Base-by-base conservation (phyloP, 2,329 filamentous ascomycete genomes). In the Westerdykella ornata region DNA sequence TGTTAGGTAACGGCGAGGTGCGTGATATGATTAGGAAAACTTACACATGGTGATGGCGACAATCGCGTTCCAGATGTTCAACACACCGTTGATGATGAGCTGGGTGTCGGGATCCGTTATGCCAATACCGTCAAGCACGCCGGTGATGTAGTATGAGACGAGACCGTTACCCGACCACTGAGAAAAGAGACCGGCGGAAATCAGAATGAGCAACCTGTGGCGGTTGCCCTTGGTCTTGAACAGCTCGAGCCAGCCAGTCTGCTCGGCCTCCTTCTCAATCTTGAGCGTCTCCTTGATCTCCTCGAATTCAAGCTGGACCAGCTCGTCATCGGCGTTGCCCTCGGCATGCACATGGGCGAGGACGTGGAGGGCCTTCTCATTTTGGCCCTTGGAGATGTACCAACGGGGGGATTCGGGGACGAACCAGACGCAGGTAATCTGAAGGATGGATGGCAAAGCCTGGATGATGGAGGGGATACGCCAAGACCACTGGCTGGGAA, bases 41-140 rank as follows among this genome's bases (percentile, higher is more conserved):
- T 41, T 46, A 44, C 37, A 58, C 50, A 43, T 48, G 29, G 43
- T 43, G 3, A 78, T 71, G 9, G 79, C 77, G 5, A 76, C 71
- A 34, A 82, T 71, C 5, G 74, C 74, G 41, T 78, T 78, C 48
- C 80, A 77, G 49, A 80, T 81, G 58, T 81, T 80, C 51, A 82
- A 72, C 40, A 59, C 53, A 33, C 66, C 66, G 42, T 71, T 72
- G 52, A 72, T 69, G 26, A 67, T 47, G 2, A 68, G 58, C 49
- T 70, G 66, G 12, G 58, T 62, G 42, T 57, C 51, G 28, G 51
- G 45, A 39, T 58, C 51, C 19, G 57, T 67, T 44, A 67, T 59
- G 22, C 65, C 65, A 32, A 66, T 59, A 16, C 47, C 37, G 30
- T 64, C 48, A 35, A 68, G 46, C 19, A 66, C 53, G 12, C 55